Percentiles rank a stretch among this genome's conserved stretches.
phyloP scores from a whole-genome alignment of 208 protist species.

The Leishmania aethiopica region DNA sequence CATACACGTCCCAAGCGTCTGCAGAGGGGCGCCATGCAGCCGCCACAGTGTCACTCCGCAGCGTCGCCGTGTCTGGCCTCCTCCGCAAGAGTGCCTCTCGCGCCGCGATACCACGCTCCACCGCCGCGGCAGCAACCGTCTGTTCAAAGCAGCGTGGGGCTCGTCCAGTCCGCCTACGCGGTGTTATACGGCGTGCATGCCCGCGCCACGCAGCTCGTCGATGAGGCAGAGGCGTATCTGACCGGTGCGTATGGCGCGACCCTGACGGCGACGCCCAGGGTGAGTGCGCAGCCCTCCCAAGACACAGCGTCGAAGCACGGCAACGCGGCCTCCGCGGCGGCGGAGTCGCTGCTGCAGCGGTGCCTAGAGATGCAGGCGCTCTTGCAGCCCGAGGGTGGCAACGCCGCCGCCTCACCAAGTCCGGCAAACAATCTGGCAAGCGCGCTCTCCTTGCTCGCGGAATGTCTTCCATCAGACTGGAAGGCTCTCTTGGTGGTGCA shows the following conservation, averaged over 20 bases:
- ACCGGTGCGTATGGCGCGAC: background rate
- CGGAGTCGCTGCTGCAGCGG: slow-evolving; percentile 13
- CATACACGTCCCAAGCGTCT: background rate
- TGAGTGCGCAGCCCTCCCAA: background rate
- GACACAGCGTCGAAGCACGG: background rate
- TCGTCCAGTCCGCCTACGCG: slow-evolving; percentile 6
- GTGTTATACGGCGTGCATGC: slow-evolving; percentile 12
- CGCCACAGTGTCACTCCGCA: slow-evolving; percentile 1
- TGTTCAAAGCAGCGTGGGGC: background rate
- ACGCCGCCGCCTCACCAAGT: background rate
- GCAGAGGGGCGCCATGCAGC: background rate
- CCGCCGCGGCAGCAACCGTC: background rate
- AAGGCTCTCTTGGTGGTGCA: background rate
- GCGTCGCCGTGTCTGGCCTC: background rate
- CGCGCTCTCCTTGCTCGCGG: slow-evolving; percentile 6
- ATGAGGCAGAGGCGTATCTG: slow-evolving; percentile 3
- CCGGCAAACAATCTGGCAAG: background rate
- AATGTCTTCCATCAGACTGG: slow-evolving; percentile 10
- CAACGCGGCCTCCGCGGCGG: background rate
- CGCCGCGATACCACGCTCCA: background rate
- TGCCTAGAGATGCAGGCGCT: slow-evolving; percentile 12
- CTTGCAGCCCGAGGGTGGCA: background rate
- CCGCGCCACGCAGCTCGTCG: slow-evolving; percentile 5
- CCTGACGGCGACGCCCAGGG: background rate
- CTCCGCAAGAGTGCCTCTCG: background rate